These are phyloP conservation scores for Obba rivulosa DNA, from an alignment of 768 basidiomycete genomes.

Conservation along the genomic window DNA sequence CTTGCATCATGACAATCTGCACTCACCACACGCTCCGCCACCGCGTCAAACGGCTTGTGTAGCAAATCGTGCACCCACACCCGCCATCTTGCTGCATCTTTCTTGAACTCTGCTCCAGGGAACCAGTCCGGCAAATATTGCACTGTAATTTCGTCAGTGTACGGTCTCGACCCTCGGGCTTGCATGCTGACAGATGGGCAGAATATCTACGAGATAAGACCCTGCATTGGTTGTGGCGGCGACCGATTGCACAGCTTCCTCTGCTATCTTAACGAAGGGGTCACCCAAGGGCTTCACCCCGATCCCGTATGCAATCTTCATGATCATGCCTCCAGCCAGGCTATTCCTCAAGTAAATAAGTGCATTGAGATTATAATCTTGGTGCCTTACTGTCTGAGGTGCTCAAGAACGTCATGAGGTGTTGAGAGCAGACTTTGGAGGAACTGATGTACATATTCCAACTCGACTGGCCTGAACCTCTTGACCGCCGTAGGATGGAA, in stretches of 20 bases:
- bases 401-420: slow-evolving; percentile 30
- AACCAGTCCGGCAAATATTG: slow-evolving; percentile 33
- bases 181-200: slow-evolving; percentile 25
- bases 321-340: slow-evolving; percentile 21
- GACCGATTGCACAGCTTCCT: slow-evolving; percentile 17
- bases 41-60: slow-evolving; percentile 24
- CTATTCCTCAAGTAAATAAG: slow-evolving; percentile 14
- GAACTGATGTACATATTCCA: slow-evolving; percentile 36
- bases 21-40: slow-evolving; percentile 28
- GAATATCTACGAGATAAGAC: slow-evolving; percentile 27
- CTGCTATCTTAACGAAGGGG: slow-evolving; percentile 15
- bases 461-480: slow-evolving; percentile 30
- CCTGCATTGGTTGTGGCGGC: slow-evolving; percentile 24
- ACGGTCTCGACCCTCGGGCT: neutral
- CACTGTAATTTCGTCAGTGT: neutral
- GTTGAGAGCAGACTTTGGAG: slow-evolving; percentile 35
- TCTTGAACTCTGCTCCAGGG: slow-evolving; percentile 33
- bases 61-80: slow-evolving; percentile 10
- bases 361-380: neutral
- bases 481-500: slow-evolving; percentile 28
- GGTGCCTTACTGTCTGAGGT: slow-evolving; percentile 35
- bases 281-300: slow-evolving; percentile 14
- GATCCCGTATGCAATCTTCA: slow-evolving; percentile 26
- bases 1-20: neutral
- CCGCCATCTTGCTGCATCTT: slow-evolving; percentile 25